Base-by-base conservation (phyloP, 768 basidiomycete genomes). In the Hortiboletus flavorubellus region DNA sequence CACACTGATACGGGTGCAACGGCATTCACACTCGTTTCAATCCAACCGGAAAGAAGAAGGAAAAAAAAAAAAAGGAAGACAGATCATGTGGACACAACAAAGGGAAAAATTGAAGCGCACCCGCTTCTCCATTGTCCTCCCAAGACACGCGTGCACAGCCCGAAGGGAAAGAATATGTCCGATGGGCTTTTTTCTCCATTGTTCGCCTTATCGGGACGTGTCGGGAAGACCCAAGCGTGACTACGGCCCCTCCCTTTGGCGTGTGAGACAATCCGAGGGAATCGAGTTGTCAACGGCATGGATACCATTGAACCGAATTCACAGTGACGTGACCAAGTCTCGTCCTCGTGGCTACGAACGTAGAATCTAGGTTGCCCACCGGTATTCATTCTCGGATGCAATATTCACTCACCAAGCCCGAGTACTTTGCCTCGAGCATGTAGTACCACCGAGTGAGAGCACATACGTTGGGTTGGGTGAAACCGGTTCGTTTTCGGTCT, bases 91-190 rank as follows among this genome's bases (percentile, higher is more conserved):
- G 26, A 26, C 26, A 26, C 26, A 26, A 26, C 26, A 26, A 26
- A 26, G 26, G 26, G 21, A 21, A 21, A 21, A 21, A 26, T 26
- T 26, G 26, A 26, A 26, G 5, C 26, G 26, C 26, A 4, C 2
- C 2, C 14, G 35, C 59, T 60, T 60, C 59, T 26, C 59, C 45
- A 58, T 60, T 60, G 59, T 60, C 23, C 59, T 44, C 56, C 46
- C 39, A 53, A 49, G 49, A 52, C 50, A 35, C 33, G 50, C 29
- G 50, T 43, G 31, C 39, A 26, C 26, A 26, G 14, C 38, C 16
- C 38, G 16, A 38, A 2, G 38, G 37, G 16, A 34, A 16, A 38
- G 16, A 38, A 38, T 7, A 38, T 16, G 15, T 15, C 16, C 12
- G 15, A 38, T 15, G 26, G 16, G 15, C 37, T 15, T 16, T 38